Evolutionary conservation across 768 basidiomycete species (phyloP).

Genomic region (Strobilomyces dryophilus): DNA sequence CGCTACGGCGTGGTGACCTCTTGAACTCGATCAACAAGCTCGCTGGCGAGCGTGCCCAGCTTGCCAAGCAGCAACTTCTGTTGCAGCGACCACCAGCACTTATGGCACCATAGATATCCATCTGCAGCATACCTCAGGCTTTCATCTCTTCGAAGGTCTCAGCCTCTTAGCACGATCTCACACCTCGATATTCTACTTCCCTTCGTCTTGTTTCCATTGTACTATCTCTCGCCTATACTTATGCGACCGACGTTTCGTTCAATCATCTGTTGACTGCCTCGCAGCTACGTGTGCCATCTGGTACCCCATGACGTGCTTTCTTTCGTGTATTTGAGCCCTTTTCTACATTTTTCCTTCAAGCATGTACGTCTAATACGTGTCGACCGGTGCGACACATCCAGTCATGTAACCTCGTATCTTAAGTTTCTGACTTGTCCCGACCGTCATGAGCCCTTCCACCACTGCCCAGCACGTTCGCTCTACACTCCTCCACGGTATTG

Average conservation of each 20-base stretch:
- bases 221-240: slow-evolving; percentile 8
- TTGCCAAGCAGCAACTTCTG: slow-evolving; percentile 29
- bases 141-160: neutral
- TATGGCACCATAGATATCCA: slow-evolving; percentile 19
- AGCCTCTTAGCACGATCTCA: slow-evolving; percentile 3
- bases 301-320: neutral
- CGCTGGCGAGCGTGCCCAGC: slow-evolving; percentile 55
- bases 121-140: slow-evolving; percentile 1
- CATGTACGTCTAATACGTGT: neutral
- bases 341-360: neutral
- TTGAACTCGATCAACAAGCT: slow-evolving; percentile 80
- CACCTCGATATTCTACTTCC: slow-evolving; percentile 10
- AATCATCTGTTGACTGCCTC: neutral
- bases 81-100: slow-evolving; percentile 32
- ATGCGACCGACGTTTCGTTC: neutral
- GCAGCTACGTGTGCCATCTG: neutral
- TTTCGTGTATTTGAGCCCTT: neutral
- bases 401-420: too few species aligned
- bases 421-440: too few species aligned
- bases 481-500: too few species aligned
- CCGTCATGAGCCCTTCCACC: too few species aligned
- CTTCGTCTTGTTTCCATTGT: slow-evolving; percentile 10
- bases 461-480: too few species aligned
- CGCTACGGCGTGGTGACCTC: slow-evolving; percentile 72
- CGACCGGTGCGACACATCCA: neutral